Base-by-base conservation (phyloP, 2,329 filamentous ascomycete species). In the Penicillium italicum region DNA sequence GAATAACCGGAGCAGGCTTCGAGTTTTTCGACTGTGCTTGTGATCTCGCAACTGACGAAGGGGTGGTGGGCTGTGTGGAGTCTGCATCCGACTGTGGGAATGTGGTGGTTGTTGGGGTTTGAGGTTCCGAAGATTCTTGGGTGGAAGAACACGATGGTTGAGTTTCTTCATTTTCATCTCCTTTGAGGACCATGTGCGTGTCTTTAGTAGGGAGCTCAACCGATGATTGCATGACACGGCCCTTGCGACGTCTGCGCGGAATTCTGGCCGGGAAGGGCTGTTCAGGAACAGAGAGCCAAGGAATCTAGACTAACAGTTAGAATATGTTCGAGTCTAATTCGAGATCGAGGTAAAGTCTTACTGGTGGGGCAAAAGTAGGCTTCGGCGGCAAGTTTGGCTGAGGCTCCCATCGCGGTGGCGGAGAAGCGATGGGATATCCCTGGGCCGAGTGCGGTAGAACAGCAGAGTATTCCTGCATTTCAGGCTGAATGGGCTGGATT, bases 241-340 rank as follows among this genome's bases (percentile, higher is more conserved):
- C 62, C 60, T 68, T 74, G 50, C 80, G 77, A 62, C 78, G 77
- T 62, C 76, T 75, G 50, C 75, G 73, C 14, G 77, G 75, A 46
- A 76, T 75, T 65, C 78, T 76, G 16, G 78, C 70, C 4, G 84
- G 83, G 64, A 86, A 86, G 2, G 77, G 72, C 31, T 72, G 72
- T 20, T 81, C 79, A 16, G 80, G 77, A 28, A 80, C 77, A 12
- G 83, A 86, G 33, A 83, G 76, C 84, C 84, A 86, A 11, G 84
- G 84, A 20, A 86, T 72, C 78, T 82, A 60, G 28, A 55, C 40
- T 9, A 38, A 48, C 8, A 43, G 50, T 69, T 49, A 67, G 59
- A 37, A 22, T 20, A 42, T 12, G 42, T 16, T 28, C 14, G 50
- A 26, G 28, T 49, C 41, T 12, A 8, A 36, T 36, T 37, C 14